Percentiles rank a stretch among this genome's conserved stretches.
phyloP scores from a whole-genome alignment of 2,329 filamentous ascomycete species.

The Fusarium sp. region DNA sequence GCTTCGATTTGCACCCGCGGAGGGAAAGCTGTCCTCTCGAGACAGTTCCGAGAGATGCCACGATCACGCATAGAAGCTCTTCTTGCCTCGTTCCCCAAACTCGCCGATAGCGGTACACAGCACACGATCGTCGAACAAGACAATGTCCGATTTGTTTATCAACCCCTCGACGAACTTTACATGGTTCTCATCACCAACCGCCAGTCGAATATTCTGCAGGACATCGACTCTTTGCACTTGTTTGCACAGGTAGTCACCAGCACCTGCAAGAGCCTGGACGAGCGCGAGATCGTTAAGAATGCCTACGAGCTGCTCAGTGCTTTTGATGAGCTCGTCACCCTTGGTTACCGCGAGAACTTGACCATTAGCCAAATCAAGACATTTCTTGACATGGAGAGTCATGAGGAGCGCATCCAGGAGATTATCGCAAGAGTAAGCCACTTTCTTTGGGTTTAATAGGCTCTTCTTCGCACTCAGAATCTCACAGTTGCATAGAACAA shows the following conservation, averaged over 20 bases:
- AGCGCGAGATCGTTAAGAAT: constrained; percentile 94
- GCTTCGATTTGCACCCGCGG: constrained; percentile 98
- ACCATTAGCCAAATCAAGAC: constrained; percentile 98
- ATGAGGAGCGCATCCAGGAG: constrained; percentile 98
- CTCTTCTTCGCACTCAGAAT: not conserved
- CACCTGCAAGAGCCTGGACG: constrained; percentile 95
- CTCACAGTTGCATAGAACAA: constrained; percentile 77
- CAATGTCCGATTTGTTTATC: constrained; percentile 99
- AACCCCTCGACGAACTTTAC: constrained; percentile 98
- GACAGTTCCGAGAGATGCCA: constrained; percentile 98
- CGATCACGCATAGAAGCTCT: constrained; percentile 96
- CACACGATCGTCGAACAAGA: constrained; percentile 99
- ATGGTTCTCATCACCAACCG: constrained; percentile 99
- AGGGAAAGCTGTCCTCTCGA: constrained; percentile 97
- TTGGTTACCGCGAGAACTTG: constrained; percentile 96
- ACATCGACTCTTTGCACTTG: constrained; percentile 97
- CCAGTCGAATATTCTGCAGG: constrained; percentile 98
- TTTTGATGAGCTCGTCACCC: constrained; percentile 95
- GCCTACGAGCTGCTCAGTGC: constrained; percentile 96
- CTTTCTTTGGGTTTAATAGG: not conserved
- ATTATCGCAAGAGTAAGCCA: constrained; percentile 86
- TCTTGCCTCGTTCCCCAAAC: constrained; percentile 96
- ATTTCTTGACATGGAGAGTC: constrained; percentile 98
- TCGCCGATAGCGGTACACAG: constrained; percentile 94
- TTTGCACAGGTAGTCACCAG: constrained; percentile 98